Evolutionary conservation across 2,329 filamentous ascomycete genomes (phyloP), one percentile per base, ranked within the genome.

Genomic region (Blumeria hordei): DNA sequence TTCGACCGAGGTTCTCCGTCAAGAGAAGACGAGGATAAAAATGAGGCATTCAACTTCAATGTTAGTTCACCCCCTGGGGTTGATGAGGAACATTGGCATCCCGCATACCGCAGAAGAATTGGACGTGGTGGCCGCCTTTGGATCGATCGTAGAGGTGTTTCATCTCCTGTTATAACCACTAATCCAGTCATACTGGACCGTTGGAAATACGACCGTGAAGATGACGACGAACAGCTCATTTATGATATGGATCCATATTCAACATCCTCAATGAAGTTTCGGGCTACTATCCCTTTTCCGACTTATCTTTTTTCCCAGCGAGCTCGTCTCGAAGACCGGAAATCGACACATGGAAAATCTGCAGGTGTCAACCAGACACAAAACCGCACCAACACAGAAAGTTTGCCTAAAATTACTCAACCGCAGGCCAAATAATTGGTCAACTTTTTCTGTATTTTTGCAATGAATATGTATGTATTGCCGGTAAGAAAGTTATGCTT

Each of bases 171-270:
- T 67, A 64, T 69, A 61, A 69, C 71, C 69, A 66, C 67, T 67
- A 68, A 74, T 41, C 63, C 66, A 47, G 66, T 68, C 28, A 65
- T 72, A 53, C 69, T 74, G 56, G 85, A 90, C 64, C 77, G 81
- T 58, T 94, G 84, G 76, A 93, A 88, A 69, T 94, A 86, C 69
- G 86, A 93, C 64, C 81, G 82, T 32, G 85, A 94, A 62, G 85
- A 88, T 58, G 82, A 83, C 59, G 86, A 88, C 54, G 84, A 88
- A 56, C 77, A 81, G 55, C 74, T 81, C 28, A 72, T 80, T 57
- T 88, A 88, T 70, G 76, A 81, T 55, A 74, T 88, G 56, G 87
- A 94, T 64, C 84, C 82, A 39, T 81, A 74, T 60, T 76, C 77
- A 61, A 75, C 73, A 14, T 69, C 71, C 21, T 74, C 76, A 21